Evolutionary conservation across 768 basidiomycete genomes (phyloP), one percentile per base, ranked within the genome.

Genomic region (Lactarius pseudohatsudake): DNA sequence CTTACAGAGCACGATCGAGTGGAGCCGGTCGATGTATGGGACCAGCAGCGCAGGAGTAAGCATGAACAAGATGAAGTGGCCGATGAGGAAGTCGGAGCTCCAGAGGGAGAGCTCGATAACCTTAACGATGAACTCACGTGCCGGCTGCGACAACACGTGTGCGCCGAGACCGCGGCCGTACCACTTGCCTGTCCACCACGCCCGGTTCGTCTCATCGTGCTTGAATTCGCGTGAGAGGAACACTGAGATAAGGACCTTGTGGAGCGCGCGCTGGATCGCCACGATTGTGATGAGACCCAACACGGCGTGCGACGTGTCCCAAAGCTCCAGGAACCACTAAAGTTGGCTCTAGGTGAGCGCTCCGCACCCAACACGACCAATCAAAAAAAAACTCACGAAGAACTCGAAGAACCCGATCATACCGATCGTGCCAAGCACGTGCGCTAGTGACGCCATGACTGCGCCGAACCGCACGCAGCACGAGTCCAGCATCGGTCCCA

Each of bases 131-230:
- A 91, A 97, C 82, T 98, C 97, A 75, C 97, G 89, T 64, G 93
- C 94, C 38, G 96, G 95, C 75, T 98, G 97, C 36, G 94, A 95
- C 75, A 96, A 87, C 43, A 92, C 94, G 40, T 92, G 90, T n/a
- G 84, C 84, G 16, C 96, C 96, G 22, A 99, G 82, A 34, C 94
- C 92, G 65, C 94, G 8, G 94, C n/a, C n/a, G 75, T 96, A 96
- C 97, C 97, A 98, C 81, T 91, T 90, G 68, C 95, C 96, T 20
- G 96, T 95, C 97, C 97, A 99, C 96, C 96, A 98, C 2, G 96
- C 96, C 67, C 92, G 85, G 80, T 98, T 98, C 32, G 93, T 96
- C 80, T 98, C 95, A 74, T 99, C 97, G 75, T 97, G 94, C 80
- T 98, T 98, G 83, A 90, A 96, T 78, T 99, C 97, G 74, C 97